phyloP scores from a whole-genome alignment of 345 rosid genomes.

The Linum usitatissimum region DNA sequence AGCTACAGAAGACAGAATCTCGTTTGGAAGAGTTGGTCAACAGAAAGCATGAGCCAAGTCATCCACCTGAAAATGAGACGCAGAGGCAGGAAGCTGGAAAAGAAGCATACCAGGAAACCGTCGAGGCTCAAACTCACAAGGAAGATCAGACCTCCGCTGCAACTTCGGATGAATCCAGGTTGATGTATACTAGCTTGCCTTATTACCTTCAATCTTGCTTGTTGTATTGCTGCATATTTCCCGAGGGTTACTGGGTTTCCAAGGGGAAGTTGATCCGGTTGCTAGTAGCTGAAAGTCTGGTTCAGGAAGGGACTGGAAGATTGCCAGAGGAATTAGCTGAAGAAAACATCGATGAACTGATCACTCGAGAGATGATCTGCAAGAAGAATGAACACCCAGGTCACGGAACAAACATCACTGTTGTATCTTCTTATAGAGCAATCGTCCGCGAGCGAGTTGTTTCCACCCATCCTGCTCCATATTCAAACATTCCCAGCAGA shows the following conservation, averaged over 20 bases:
- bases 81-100: background rate
- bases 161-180: constrained; percentile 7
- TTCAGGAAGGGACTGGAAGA: constrained; percentile 19
- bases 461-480: constrained; percentile 7
- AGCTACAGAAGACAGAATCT: constrained; percentile 14
- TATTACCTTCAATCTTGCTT: constrained; percentile 26
- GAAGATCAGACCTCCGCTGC: constrained; percentile 17
- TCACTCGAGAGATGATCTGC: constrained; percentile 27
- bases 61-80: constrained; percentile 6
- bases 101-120: background rate
- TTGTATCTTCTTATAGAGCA: constrained; percentile 13
- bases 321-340: constrained; percentile 26
- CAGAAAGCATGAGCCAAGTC: constrained; percentile 13
- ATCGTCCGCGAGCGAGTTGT: constrained; percentile 9
- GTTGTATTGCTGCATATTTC: constrained; percentile 29
- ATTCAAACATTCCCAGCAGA: constrained; percentile 7
- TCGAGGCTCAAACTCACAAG: background rate
- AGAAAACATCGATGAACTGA: constrained; percentile 21
- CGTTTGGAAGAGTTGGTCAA: constrained; percentile 9
- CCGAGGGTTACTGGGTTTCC: constrained; percentile 18
- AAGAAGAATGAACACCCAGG: constrained; percentile 7
- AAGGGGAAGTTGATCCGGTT: constrained; percentile 25
- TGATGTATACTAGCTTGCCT: constrained; percentile 16
- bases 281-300: constrained; percentile 28
- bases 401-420: constrained; percentile 11